A percentile compares a stretch with the other conserved stretches of the same genome.
Evolutionary conservation across 1,139 yeast species (phyloP).

Genomic region (Saccharomycopsis hybrid): DNA sequence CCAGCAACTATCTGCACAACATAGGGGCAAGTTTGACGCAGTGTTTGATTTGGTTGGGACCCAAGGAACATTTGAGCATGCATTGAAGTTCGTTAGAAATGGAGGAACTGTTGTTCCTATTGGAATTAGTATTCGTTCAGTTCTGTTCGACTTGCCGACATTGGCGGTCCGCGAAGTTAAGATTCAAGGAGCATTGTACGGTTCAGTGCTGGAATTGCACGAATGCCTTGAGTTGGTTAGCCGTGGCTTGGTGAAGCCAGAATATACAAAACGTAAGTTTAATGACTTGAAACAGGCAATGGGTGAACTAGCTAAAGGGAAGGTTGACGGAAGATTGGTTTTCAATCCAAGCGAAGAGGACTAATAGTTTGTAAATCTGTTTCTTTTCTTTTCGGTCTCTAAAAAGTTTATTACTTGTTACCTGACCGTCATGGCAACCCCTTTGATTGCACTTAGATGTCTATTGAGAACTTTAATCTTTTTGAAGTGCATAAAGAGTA

Average conservation of each 20-base stretch:
- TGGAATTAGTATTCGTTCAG: slow-evolving; percentile 37
- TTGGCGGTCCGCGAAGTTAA: slow-evolving; percentile 37
- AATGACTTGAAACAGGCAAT: slow-evolving; percentile 35
- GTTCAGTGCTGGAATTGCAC: slow-evolving; percentile 39
- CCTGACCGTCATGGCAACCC: no score
- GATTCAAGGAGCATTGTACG: slow-evolving; percentile 41
- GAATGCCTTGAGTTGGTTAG: slow-evolving; percentile 42
- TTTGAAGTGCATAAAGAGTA: no score
- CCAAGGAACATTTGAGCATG: slow-evolving; percentile 29
- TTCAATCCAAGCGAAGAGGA: slow-evolving; percentile 30
- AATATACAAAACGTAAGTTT: slow-evolving; percentile 32
- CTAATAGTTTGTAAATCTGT: no score
- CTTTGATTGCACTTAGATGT: no score
- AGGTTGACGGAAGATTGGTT: slow-evolving; percentile 41
- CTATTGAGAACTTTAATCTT: no score
- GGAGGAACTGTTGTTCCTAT: slow-evolving; percentile 38
- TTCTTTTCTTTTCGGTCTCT: no score
- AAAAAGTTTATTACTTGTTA: no score
- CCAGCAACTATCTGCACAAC: slow-evolving; percentile 21
- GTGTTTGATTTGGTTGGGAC: slow-evolving; percentile 41
- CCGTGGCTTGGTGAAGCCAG: slow-evolving; percentile 38
- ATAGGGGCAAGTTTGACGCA: slow-evolving; percentile 24
- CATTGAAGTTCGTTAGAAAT: slow-evolving; percentile 28
- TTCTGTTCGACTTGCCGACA: slow-evolving; percentile 28
- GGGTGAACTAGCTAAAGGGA: slow-evolving; percentile 34